phyloP scores from a whole-genome alignment of 495 filamentous ascomycete genomes.

The Parmelia sp. region DNA sequence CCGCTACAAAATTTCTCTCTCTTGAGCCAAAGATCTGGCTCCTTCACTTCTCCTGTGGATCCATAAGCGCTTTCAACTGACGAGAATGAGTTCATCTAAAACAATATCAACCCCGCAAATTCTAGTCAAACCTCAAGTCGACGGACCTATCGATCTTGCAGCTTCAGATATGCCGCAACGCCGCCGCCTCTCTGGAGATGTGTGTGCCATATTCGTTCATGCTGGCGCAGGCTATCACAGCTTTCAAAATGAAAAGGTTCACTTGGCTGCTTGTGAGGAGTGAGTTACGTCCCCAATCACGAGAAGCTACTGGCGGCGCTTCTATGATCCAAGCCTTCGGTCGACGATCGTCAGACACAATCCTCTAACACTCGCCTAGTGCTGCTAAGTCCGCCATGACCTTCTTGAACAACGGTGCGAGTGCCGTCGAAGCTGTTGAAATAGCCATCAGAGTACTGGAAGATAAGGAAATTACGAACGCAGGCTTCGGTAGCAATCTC shows the following conservation, averaged over 20 bases:
- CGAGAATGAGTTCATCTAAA: constrained; percentile 2
- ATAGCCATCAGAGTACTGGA: constrained; percentile 80
- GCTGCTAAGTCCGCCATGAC: constrained; percentile 74
- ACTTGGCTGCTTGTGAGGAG: constrained; percentile 81
- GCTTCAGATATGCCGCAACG: constrained; percentile 14
- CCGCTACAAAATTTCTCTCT: not conserved
- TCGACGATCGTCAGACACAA: not conserved
- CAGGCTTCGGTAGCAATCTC: constrained; percentile 94
- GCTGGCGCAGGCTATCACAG: constrained; percentile 96
- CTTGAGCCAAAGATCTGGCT: constrained; percentile 6
- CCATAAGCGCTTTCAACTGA: constrained; percentile 4
- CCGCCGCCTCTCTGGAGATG: constrained; percentile 35
- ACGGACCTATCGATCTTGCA: constrained; percentile 19
- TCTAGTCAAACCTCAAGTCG: constrained; percentile 14
- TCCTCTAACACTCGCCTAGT: constrained; percentile 41
- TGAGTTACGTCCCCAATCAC: constrained; percentile 43
- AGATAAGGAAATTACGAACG: constrained; percentile 91
- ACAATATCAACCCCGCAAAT: not conserved
- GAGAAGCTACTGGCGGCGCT: not conserved
- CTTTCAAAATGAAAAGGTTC: constrained; percentile 68
- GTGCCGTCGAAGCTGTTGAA: constrained; percentile 87
- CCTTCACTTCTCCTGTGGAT: constrained; percentile 16
- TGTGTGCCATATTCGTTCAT: constrained; percentile 83
- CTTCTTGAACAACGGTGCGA: constrained; percentile 67
- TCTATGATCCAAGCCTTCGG: not conserved